phyloP scores from a whole-genome alignment of 164 flowering plant species.

The Piper betle region DNA sequence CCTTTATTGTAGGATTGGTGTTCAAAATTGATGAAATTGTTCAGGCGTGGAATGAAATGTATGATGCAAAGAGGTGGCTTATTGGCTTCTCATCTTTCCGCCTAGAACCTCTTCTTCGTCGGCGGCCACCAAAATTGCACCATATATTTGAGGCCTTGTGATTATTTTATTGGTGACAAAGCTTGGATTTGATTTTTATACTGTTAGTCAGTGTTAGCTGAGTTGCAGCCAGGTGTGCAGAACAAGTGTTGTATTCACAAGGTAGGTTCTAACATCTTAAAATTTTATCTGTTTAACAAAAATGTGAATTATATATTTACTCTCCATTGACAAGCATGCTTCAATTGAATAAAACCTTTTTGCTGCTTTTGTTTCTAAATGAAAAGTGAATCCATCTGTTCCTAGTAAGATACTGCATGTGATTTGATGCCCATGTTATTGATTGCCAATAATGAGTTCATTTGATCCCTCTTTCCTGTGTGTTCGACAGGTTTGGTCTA shows the following conservation, averaged over 20 bases:
- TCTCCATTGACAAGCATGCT: not conserved
- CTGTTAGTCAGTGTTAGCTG: not conserved
- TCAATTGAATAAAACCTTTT: too few relatives aligned
- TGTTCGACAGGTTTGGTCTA: too few relatives aligned
- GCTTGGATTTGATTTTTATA: not conserved
- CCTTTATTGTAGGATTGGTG: constrained; percentile 38
- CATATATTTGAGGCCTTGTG: constrained; percentile 43
- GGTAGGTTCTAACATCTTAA: not conserved
- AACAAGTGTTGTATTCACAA: not conserved
- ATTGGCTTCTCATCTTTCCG: constrained; percentile 57
- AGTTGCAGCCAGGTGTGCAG: not conserved
- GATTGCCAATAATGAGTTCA: too few relatives aligned
- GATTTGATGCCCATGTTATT: too few relatives aligned
- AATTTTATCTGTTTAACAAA: too few relatives aligned
- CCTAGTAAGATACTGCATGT: too few relatives aligned
- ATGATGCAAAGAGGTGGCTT: constrained; percentile 69
- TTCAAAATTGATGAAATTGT: constrained; percentile 81
- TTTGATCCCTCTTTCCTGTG: too few relatives aligned
- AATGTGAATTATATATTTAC: not conserved
- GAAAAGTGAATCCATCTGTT: too few relatives aligned
- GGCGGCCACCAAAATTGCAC: constrained; percentile 50
- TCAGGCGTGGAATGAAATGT: constrained; percentile 93
- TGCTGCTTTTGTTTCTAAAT: not conserved
- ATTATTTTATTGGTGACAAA: too few relatives aligned
- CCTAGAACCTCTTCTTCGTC: constrained; percentile 63